A percentile compares a stretch with the other conserved stretches of the same genome.
These are phyloP conservation scores for Chlorella sorokiniana DNA, from an alignment of 139 green algal species.

Conservation along the genomic window DNA sequence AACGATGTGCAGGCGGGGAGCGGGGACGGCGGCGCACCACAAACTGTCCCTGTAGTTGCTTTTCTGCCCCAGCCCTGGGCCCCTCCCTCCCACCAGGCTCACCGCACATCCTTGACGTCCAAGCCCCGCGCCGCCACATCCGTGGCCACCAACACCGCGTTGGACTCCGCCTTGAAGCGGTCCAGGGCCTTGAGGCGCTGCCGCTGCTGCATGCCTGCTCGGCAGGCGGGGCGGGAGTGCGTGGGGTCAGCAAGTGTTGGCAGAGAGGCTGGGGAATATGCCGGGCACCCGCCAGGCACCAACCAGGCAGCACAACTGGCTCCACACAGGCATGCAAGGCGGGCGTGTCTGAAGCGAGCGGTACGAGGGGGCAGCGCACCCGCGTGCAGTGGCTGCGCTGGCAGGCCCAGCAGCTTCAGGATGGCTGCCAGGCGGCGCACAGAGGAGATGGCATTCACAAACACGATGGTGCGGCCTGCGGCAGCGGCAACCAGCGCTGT, in stretches of 20 bases:
- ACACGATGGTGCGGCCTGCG: constrained; percentile 87
- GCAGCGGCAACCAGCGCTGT: no score
- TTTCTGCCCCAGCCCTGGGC: no score
- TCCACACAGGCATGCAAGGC: neutral
- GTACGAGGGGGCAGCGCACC: constrained; percentile 22
- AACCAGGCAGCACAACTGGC: neutral
- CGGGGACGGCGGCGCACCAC: no score
- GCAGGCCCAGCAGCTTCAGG: constrained; percentile 83
- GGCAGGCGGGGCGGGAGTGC: constrained; percentile 16
- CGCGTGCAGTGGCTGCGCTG: constrained; percentile 59
- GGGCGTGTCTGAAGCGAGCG: no score
- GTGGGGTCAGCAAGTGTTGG: neutral
- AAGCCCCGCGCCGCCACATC: constrained; percentile 96
- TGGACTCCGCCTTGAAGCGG: constrained; percentile 75
- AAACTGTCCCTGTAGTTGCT: no score
- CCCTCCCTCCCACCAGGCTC: no score
- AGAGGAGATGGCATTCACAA: constrained; percentile 89
- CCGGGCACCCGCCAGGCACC: neutral
- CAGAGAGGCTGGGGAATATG: neutral
- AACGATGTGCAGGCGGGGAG: no score
- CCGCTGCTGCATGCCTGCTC: constrained; percentile 89
- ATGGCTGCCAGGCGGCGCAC: constrained; percentile 80
- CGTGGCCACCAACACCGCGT: constrained; percentile 89
- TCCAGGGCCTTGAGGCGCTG: constrained; percentile 94
- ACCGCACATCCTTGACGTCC: constrained; percentile 81